phyloP scores from a whole-genome alignment of 78 protist species.

The Protostelium mycophagum region DNA sequence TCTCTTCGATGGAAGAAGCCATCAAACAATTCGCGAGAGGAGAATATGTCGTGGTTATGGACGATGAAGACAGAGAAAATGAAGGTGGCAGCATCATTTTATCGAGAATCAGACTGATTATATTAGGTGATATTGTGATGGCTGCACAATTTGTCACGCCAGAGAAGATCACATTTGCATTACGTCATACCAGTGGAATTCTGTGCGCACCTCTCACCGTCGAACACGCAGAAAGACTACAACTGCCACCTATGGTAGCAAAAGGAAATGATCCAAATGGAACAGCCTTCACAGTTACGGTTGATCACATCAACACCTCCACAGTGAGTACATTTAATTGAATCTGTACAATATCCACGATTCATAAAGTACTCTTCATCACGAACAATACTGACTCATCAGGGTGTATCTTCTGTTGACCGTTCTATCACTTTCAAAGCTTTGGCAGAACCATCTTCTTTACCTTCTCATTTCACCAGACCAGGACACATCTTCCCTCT shows the following conservation, averaged over 20 bases:
- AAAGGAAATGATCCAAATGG: conserved; percentile 23
- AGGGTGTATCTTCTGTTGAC: conserved; percentile 57
- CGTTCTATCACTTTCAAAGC: conserved; percentile 35
- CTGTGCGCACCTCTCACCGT: conserved; percentile 18
- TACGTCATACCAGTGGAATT: conserved; percentile 56
- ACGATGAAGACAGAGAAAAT: conserved; percentile 56
- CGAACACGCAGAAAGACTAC: conserved; percentile 14
- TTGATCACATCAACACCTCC: conserved; percentile 22
- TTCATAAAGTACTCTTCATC: background rate
- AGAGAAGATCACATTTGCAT: conserved; percentile 40
- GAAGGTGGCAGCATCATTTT: background rate
- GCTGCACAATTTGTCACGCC: conserved; percentile 41
- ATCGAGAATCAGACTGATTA: background rate
- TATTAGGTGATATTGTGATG: conserved; percentile 23
- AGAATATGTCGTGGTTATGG: conserved; percentile 44
- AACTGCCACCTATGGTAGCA: conserved; percentile 53
- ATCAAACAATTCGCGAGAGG: conserved; percentile 12
- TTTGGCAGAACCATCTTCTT: conserved; percentile 20
- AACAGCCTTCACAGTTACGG: conserved; percentile 63
- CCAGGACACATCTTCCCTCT: conserved; percentile 77
- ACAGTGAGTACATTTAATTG: too few relatives aligned
- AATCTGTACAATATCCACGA: background rate
- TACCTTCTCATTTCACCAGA: conserved; percentile 16
- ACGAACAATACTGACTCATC: background rate
- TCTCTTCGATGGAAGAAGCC: conserved; percentile 7